These are phyloP conservation scores for Hirschfeldia incana DNA, from an alignment of 345 rosid genomes.

Conservation along the genomic window DNA sequence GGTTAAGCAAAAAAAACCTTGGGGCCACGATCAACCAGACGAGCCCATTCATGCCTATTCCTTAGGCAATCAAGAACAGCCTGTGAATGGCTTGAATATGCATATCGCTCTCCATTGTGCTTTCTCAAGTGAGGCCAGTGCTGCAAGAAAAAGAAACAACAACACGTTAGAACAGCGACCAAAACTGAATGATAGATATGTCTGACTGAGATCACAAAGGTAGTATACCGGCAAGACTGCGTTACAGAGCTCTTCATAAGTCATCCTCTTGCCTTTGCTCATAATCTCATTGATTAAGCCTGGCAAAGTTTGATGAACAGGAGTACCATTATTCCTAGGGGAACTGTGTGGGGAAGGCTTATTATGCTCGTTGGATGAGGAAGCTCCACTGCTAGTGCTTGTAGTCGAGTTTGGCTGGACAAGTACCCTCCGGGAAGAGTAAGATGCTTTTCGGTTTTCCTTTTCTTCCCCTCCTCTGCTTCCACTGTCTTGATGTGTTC, in stretches of 20 bases:
- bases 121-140: constrained; percentile 97
- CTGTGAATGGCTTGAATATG: constrained; percentile 95
- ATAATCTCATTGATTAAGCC: constrained; percentile 88
- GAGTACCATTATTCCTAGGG: constrained; percentile 52
- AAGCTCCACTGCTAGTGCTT: constrained; percentile 75
- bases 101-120: constrained; percentile 98
- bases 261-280: constrained; percentile 93
- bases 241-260: constrained; percentile 91
- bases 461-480: constrained; percentile 56
- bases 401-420: constrained; percentile 50
- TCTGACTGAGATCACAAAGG: constrained; percentile 12
- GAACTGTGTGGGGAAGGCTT: constrained; percentile 60
- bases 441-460: constrained; percentile 37
- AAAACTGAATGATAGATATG: constrained; percentile 1
- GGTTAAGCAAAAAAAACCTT: constrained; percentile 51
- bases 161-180: constrained; percentile 22
- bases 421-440: constrained; percentile 37
- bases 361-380: constrained; percentile 71
- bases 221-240: constrained; percentile 89
- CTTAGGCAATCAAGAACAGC: constrained; percentile 99
- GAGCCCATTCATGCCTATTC: constrained; percentile 97
- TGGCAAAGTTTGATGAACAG: constrained; percentile 77
- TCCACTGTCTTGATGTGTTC: constrained; percentile 54
- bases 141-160: constrained; percentile 50
- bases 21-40: constrained; percentile 97